Conservation (phyloP, 495 filamentous ascomycete species). For the Hyaloscypha hepaticicola region DNA sequence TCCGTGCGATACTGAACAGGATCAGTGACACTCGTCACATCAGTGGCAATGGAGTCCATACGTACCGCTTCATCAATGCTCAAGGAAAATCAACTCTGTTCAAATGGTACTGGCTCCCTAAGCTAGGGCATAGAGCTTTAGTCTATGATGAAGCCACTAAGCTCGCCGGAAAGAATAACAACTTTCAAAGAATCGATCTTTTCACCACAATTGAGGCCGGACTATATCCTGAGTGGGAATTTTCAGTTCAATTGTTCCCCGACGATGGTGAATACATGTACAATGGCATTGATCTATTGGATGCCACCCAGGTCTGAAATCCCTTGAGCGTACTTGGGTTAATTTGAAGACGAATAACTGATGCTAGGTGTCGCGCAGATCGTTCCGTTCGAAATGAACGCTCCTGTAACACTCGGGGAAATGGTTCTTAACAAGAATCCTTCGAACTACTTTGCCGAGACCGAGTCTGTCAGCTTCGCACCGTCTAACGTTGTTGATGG, state of each 20-base stretch:
- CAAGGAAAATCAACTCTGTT: conserved; percentile 18
- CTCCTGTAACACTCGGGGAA: conserved; percentile 10
- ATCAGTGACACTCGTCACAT: conserved; percentile 14
- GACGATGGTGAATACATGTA: conserved; percentile 26
- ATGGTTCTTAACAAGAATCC: conserved; percentile 20
- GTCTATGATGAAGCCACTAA: conserved; percentile 17
- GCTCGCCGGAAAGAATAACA: conserved; percentile 21
- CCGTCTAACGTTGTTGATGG: conserved; percentile 18
- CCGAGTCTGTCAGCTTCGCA: conserved; percentile 18
- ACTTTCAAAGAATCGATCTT: conserved; percentile 19
- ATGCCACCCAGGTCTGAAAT: conserved; percentile 16
- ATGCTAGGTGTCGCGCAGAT: neutral
- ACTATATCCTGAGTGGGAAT: conserved; percentile 20
- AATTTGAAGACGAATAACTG: neutral
- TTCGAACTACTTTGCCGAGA: conserved; percentile 26
- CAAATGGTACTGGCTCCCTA: conserved; percentile 14
- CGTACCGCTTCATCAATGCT: conserved; percentile 21
- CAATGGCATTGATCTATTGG: conserved; percentile 24
- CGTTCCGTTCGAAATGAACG: conserved; percentile 12
- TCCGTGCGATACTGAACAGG: conserved; percentile 20
- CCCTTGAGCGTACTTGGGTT: neutral
- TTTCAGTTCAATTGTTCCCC: conserved; percentile 2
- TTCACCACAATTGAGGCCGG: conserved; percentile 23
- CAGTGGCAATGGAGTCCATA: conserved; percentile 21
- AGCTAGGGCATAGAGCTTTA: conserved; percentile 5